A percentile compares a stretch with the other conserved stretches of the same genome.
These are phyloP conservation scores for Fusarium virguliforme DNA, from an alignment of 2,329 filamentous ascomycete species.

Conservation along the genomic window DNA sequence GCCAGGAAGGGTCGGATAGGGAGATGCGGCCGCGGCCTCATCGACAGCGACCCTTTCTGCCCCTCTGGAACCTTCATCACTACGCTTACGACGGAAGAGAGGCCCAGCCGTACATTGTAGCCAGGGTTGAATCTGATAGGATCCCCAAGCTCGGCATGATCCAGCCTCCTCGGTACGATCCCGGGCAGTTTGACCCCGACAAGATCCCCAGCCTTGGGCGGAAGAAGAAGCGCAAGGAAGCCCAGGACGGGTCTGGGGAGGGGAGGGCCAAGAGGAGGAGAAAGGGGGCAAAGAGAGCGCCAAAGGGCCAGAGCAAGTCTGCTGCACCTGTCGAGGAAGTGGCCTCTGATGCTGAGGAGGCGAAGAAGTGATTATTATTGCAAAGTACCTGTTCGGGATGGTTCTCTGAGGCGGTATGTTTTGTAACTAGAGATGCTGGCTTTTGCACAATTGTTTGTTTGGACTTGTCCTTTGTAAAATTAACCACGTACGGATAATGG, in stretches of 20 bases:
- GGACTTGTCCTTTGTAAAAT: no score
- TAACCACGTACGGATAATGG: no score
- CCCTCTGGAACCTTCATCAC: rapidly evolving
- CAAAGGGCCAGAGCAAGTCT: no score
- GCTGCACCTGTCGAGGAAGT: no score
- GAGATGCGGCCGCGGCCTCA: background rate
- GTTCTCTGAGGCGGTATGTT: background rate
- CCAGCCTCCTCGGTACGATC: background rate
- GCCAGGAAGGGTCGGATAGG: background rate
- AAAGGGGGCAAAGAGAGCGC: background rate
- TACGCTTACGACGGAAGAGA: no score
- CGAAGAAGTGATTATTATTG: no score
- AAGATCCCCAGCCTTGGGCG: background rate
- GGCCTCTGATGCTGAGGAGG: no score
- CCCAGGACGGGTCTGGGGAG: background rate
- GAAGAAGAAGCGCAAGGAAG: background rate
- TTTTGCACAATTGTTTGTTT: background rate
- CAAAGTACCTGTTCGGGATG: no score
- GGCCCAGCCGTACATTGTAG: no score
- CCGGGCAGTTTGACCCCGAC: background rate
- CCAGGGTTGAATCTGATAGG: no score
- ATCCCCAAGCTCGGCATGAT: background rate
- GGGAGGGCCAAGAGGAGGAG: background rate
- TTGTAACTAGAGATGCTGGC: background rate
- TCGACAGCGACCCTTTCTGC: background rate